These are phyloP conservation scores for Lupinus albus DNA, from an alignment of 306 rosid species.

Conservation along the genomic window DNA sequence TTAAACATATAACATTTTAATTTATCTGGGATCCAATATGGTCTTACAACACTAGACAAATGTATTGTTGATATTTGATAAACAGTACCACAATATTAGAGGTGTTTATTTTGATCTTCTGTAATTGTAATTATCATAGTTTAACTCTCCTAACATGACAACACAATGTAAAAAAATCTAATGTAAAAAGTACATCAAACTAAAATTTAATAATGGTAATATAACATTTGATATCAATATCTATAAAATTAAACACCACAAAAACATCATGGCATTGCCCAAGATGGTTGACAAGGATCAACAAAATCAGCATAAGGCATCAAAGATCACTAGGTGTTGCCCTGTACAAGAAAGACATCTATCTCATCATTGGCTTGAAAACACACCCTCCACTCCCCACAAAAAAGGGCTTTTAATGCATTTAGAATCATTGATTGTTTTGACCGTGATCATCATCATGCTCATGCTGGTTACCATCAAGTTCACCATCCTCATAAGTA, in stretches of 20 bases:
- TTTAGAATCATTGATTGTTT: slow-evolving; percentile 46
- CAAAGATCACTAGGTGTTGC: slow-evolving; percentile 35
- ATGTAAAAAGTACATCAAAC: not conserved
- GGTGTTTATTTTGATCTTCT: not conserved
- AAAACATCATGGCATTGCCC: slow-evolving; percentile 32
- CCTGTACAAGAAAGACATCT: slow-evolving; percentile 47
- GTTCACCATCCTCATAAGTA: slow-evolving; percentile 58
- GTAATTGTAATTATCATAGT: not conserved
- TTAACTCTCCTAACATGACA: slow-evolving; percentile 10
- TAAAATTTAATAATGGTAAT: slow-evolving; percentile 22
- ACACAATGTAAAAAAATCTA: not conserved
- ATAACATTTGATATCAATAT: slow-evolving; percentile 31
- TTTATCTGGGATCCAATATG: too few species aligned
- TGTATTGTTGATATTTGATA: too few species aligned
- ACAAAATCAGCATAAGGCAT: slow-evolving; percentile 36
- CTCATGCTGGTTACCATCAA: slow-evolving; percentile 49
- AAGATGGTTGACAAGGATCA: slow-evolving; percentile 31
- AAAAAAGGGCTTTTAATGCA: slow-evolving; percentile 16
- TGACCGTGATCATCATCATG: slow-evolving; percentile 51
- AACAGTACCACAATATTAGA: too few species aligned
- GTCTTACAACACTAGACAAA: too few species aligned
- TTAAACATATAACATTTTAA: too few species aligned
- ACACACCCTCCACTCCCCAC: not conserved
- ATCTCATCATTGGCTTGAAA: slow-evolving; percentile 30
- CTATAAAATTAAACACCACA: slow-evolving; percentile 38